Evolutionary conservation across 106 monocot species (phyloP), one percentile per base, ranked within the genome.

Genomic region (Amphibolis antarctica): DNA sequence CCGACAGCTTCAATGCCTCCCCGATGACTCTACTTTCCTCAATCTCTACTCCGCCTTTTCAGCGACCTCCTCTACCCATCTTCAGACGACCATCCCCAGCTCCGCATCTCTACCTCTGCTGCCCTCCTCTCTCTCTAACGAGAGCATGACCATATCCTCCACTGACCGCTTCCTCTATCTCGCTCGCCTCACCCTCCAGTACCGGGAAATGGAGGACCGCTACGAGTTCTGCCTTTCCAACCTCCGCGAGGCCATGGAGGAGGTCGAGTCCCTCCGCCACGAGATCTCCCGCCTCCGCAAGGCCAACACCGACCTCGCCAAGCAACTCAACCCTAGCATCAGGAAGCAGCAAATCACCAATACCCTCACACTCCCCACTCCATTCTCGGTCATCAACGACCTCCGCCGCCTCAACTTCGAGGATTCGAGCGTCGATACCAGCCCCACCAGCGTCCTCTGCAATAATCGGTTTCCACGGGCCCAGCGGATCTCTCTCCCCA

Each of bases 191-290:
- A 44, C 66, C 19, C 83, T 89, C 72, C 89, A 81, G 59, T 80
- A 74, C 73, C 83, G 77, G 69, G 71, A 86, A 26, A 65, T 84
- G 45, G 62, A 69, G 59, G 79, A 80, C 10, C 76, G 86, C 74
- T 84, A 79, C 77, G 77, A 82, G 1, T 66, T 74, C 66, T 96
- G 86, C 71, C 66, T 89, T 64, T 71, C 89, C 48, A 89, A 86
- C 60, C 79, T 86, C 71, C 73, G 79, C 12, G 81, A 86, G 23
- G 12, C 63, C 14, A 60, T 70, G 7, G 60, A 74, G 9, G 83
- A 96, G 62, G 82, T 81, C 3, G 80, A 80, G 26, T 70, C 71
- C 42, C 79, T 90, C 18, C 81, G 84, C 31, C 66, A 48, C n/a
- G 80, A 96, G 73, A 96, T 90, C 67, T 71, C 74, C 11, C 47